Conservation (phyloP, 352 stramenopile species). For the Pythium vanterpoolii region DNA sequence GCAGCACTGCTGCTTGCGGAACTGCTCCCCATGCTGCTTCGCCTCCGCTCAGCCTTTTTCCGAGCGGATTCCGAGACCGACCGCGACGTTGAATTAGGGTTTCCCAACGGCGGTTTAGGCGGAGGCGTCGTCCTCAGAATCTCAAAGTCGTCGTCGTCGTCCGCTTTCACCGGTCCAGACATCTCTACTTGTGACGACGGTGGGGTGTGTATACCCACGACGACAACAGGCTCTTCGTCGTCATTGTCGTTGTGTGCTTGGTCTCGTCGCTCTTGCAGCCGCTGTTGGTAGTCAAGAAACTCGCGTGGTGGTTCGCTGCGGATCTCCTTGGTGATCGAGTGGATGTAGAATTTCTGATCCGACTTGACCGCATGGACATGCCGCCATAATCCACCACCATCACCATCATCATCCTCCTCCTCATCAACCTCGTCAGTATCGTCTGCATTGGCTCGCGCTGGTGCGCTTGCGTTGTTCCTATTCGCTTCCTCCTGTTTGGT, state of each 20-base stretch:
- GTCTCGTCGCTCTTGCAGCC: constrained; percentile 16
- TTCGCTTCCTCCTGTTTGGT: neutral
- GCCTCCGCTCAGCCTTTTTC: constrained; percentile 10
- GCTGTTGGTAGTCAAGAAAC: constrained; percentile 50
- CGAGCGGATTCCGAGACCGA: constrained; percentile 5
- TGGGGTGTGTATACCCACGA: constrained; percentile 9
- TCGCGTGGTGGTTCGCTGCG: constrained; percentile 50
- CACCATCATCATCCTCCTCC: neutral
- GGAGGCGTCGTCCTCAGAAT: constrained; percentile 12
- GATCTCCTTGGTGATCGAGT: constrained; percentile 74
- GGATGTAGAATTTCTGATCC: constrained; percentile 73
- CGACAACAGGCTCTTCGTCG: constrained; percentile 17
- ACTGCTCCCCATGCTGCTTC: constrained; percentile 5
- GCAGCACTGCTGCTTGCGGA: neutral
- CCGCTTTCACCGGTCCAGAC: neutral
- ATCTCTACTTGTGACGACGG: constrained; percentile 7
- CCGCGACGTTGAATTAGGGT: constrained; percentile 6
- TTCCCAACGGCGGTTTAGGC: constrained; percentile 7
- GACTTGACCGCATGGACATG: constrained; percentile 64
- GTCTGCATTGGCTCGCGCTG: neutral
- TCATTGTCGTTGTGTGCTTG: neutral
- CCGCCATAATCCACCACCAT: constrained; percentile 47
- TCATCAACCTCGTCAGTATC: constrained; percentile 2
- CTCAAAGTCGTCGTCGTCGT: constrained; percentile 23
- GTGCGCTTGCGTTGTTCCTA: neutral